Evolutionary conservation across 192 early-diverging fungal species (phyloP).

Genomic region (Paraglomus occultum): DNA sequence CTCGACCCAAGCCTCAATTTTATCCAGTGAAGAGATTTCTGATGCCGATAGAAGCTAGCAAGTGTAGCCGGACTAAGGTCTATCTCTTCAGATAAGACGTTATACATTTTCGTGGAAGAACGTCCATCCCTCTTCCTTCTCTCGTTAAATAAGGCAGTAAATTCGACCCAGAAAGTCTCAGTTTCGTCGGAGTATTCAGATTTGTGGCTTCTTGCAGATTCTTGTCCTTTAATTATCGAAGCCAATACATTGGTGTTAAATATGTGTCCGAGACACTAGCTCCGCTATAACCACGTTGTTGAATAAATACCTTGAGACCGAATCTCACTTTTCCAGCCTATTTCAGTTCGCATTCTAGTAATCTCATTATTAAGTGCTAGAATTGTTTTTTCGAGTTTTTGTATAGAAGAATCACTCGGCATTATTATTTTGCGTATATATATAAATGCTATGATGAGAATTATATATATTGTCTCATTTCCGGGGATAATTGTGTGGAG

Average conservation of each 20-base stretch:
- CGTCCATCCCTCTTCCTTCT: neutral
- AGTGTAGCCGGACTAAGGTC: neutral
- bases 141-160: neutral
- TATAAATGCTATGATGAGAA: constrained; percentile 8
- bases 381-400: constrained; percentile 15
- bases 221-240: constrained; percentile 2
- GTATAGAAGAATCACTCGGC: constrained; percentile 9
- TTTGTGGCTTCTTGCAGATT: constrained; percentile 9
- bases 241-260: constrained; percentile 1
- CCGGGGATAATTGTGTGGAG: neutral
- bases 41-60: neutral
- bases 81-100: neutral
- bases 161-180: constrained; percentile 2
- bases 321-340: constrained; percentile 8
- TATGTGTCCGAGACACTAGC: neutral
- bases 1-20: constrained; percentile 4
- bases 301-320: neutral
- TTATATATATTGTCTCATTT: constrained; percentile 9
- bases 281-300: constrained; percentile 1
- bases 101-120: constrained; percentile 2
- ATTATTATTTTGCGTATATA: constrained; percentile 7
- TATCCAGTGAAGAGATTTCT: neutral
- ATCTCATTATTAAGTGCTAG: constrained; percentile 6
- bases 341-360: constrained; percentile 13
- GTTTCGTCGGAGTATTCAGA: neutral